These are phyloP conservation scores for Fusarium compactum DNA, from an alignment of 2,329 filamentous ascomycete genomes.

Conservation along the genomic window DNA sequence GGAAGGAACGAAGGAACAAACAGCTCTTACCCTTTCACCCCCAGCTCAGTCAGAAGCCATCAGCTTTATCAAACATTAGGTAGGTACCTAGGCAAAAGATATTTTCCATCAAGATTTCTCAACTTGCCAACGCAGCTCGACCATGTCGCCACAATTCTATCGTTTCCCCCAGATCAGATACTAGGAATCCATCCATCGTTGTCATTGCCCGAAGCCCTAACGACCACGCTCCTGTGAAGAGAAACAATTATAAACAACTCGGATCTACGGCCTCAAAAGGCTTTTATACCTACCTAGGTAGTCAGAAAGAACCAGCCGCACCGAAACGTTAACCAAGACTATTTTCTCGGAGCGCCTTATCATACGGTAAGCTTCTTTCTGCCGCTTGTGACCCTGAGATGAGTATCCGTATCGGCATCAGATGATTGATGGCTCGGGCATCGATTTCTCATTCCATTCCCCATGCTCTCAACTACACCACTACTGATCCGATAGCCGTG, in stretches of 20 bases:
- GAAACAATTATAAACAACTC: background rate
- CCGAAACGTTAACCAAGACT: conserved; percentile 22
- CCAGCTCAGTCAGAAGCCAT: too few species aligned
- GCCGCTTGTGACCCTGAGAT: background rate
- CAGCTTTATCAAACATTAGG: too few species aligned
- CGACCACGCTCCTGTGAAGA: background rate
- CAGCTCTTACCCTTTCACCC: background rate
- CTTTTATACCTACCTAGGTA: background rate
- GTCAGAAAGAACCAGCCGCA: conserved; percentile 21
- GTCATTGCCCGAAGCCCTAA: background rate
- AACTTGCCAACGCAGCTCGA: too few species aligned
- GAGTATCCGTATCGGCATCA: conserved; percentile 5
- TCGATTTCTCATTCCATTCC: conserved; percentile 29
- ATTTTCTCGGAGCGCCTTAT: conserved; percentile 17
- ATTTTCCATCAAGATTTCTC: too few species aligned
- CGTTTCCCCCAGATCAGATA: background rate
- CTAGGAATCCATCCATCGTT: background rate
- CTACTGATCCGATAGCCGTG: conserved; percentile 38
- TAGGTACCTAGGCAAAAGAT: too few species aligned
- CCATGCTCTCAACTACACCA: conserved; percentile 9
- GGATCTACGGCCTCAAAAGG: background rate
- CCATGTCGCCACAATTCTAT: too few species aligned
- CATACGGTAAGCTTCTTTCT: conserved; percentile 35
- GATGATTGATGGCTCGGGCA: conserved; percentile 1
- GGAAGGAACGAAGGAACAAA: background rate